phyloP scores from a whole-genome alignment of 1,284 basidiomycete species.

The Peniophora sp. region DNA sequence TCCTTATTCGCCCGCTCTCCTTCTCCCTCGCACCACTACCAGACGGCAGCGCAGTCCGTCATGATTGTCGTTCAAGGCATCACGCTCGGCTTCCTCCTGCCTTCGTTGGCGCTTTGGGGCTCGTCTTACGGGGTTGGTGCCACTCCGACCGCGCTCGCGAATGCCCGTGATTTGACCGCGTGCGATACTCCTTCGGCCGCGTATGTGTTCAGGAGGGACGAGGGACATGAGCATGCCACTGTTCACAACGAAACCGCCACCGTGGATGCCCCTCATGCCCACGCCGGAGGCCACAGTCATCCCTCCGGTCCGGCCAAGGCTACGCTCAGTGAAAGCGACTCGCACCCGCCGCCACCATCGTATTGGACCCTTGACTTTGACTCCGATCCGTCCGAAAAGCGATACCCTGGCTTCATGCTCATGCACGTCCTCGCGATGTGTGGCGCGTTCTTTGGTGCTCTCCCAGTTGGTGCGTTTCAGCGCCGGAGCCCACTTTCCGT shows the following conservation, averaged over 20 bases:
- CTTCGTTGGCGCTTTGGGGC: constrained; percentile 17
- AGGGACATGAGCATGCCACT: background rate
- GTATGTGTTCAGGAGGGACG: background rate
- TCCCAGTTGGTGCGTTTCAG: constrained; percentile 58
- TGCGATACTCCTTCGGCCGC: constrained; percentile 11
- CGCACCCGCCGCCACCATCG: constrained; percentile 65
- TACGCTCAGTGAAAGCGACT: constrained; percentile 66
- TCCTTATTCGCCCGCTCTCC: background rate
- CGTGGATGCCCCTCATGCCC: constrained; percentile 19
- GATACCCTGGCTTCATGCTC: constrained; percentile 59
- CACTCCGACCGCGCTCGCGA: constrained; percentile 11
- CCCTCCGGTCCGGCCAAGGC: constrained; percentile 41
- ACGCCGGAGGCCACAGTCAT: constrained; percentile 28
- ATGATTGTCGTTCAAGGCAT: constrained; percentile 14
- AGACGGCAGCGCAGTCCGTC: constrained; percentile 5
- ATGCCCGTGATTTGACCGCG: constrained; percentile 8
- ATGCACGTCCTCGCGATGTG: constrained; percentile 62
- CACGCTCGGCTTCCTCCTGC: constrained; percentile 22
- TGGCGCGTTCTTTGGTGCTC: constrained; percentile 66
- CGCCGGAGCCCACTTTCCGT: background rate
- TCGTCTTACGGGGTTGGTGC: constrained; percentile 15
- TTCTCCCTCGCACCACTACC: constrained; percentile 23
- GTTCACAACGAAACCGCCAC: background rate
- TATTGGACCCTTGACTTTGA: constrained; percentile 73
- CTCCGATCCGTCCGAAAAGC: constrained; percentile 30